Evolutionary conservation across 2,329 filamentous ascomycete species (phyloP).

Genomic region (Amauroascus verrucosus): DNA sequence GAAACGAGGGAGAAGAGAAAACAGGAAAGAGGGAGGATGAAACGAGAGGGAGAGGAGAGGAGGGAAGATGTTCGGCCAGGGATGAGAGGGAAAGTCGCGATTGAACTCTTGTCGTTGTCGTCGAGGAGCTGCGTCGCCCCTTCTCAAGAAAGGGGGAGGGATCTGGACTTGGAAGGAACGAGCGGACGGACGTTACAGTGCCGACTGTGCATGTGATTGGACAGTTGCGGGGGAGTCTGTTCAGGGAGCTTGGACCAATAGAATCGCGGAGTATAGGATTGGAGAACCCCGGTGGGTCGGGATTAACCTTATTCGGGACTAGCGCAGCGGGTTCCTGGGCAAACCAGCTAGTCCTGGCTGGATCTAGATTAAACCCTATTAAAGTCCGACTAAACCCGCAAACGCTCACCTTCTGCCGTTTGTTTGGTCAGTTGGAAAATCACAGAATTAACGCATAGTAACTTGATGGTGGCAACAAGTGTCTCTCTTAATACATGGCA

Average conservation of each 20-base stretch:
- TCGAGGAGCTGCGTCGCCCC: no score
- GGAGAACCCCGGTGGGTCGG: neutral
- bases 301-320: neutral
- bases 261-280: neutral
- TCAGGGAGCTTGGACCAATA: conserved; percentile 9
- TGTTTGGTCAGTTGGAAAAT: no score
- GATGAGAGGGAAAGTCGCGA: no score
- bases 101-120: no score
- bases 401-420: no score
- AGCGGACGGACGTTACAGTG: neutral
- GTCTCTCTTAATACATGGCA: no score
- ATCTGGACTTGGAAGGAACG: no score
- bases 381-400: neutral
- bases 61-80: neutral
- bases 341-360: neutral
- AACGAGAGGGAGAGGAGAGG: neutral
- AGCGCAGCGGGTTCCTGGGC: neutral
- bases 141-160: conserved; percentile 3
- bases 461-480: no score
- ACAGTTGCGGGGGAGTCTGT: neutral
- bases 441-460: no score
- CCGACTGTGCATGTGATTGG: conserved; percentile 6
- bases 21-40: neutral
- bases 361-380: neutral
- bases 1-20: neutral